Conservation (phyloP, 441 rosid genomes). For the Populus hybrid region DNA sequence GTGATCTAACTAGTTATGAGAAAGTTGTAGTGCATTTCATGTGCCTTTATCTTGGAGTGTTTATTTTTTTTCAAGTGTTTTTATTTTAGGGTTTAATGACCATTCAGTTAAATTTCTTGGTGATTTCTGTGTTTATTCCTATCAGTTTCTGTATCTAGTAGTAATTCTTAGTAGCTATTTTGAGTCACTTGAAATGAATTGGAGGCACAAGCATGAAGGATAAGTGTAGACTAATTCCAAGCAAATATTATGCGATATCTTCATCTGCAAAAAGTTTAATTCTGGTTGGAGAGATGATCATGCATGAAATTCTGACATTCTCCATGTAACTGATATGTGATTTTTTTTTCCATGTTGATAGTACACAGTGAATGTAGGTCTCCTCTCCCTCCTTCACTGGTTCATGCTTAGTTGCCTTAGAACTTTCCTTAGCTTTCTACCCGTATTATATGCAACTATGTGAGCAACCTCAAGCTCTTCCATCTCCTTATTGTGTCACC, state of each 20-base stretch:
- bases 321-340: background rate
- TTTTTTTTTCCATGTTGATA: background rate
- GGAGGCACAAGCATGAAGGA: background rate
- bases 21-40: background rate
- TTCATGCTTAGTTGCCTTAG: background rate
- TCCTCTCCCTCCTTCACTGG: too few relatives aligned
- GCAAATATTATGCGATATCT: background rate
- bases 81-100: background rate
- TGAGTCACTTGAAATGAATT: constrained; percentile 4
- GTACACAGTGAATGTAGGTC: too few relatives aligned
- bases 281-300: background rate
- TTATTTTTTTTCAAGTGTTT: background rate
- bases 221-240: background rate
- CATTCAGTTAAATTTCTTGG: background rate
- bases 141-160: background rate
- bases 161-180: background rate
- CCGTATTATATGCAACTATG: background rate
- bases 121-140: background rate
- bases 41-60: background rate
- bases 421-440: background rate
- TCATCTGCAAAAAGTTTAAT: background rate
- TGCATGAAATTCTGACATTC: background rate
- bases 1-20: background rate
- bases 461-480: background rate
- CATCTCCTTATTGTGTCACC: background rate